Evolutionary conservation across 2,329 filamentous ascomycete species (phyloP).

Genomic region (Colletotrichum nymphaeae): DNA sequence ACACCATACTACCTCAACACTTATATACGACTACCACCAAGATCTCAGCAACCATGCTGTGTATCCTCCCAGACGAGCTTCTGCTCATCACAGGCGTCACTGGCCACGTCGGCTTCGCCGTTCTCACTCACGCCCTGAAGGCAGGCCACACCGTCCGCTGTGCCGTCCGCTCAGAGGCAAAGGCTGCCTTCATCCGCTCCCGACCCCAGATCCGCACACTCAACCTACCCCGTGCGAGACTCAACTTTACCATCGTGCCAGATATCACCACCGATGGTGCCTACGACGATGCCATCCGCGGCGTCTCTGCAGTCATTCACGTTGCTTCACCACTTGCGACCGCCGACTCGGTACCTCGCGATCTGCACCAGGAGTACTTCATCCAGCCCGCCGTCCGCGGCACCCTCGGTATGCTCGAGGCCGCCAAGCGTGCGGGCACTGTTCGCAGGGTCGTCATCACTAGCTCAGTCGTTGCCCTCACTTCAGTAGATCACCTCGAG

Average conservation of each 20-base stretch:
- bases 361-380: conserved; percentile 60
- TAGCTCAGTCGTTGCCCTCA: conserved; percentile 58
- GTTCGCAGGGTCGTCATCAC: conserved; percentile 60
- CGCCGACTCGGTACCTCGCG: conserved; percentile 69
- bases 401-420: conserved; percentile 60
- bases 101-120: conserved; percentile 45
- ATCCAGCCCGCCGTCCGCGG: conserved; percentile 67
- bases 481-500: conserved; percentile 28
- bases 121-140: conserved; percentile 41
- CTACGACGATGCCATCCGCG: conserved; percentile 55
- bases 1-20: not conserved
- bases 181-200: conserved; percentile 31
- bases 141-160: conserved; percentile 44
- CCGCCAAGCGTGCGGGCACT: conserved; percentile 50
- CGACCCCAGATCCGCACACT: conserved; percentile 33
- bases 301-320: conserved; percentile 51
- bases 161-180: conserved; percentile 43
- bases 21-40: not conserved
- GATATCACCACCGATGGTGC: conserved; percentile 50
- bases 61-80: conserved; percentile 31
- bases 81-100: conserved; percentile 45
- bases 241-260: conserved; percentile 48
- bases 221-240: conserved; percentile 33
- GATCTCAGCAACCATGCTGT: conserved; percentile 21
- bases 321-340: conserved; percentile 43